phyloP scores from a whole-genome alignment of 305 asterid genomes.

The Fraxinus dipetala region DNA sequence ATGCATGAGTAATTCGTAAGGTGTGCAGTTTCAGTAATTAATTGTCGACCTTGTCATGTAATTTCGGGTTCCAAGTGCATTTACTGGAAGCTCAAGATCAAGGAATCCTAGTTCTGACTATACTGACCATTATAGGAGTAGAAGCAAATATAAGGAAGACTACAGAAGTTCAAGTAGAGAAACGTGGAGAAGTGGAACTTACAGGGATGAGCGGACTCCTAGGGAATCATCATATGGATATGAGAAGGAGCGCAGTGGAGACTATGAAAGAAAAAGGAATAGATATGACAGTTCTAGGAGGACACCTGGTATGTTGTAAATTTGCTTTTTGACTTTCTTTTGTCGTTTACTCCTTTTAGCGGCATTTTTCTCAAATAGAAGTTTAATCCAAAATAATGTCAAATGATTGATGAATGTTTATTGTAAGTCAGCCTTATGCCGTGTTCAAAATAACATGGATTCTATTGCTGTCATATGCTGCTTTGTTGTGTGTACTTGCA shows the following conservation, averaged over 20 bases:
- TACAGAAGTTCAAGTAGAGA: constrained; percentile 42
- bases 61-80: constrained; percentile 45
- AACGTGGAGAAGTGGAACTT: constrained; percentile 35
- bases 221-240: constrained; percentile 54
- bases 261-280: constrained; percentile 57
- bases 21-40: constrained; percentile 11
- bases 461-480: neutral
- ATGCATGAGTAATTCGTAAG: neutral
- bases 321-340: constrained; percentile 3
- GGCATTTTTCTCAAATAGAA: neutral
- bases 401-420: neutral
- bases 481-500: constrained; percentile 15
- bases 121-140: constrained; percentile 41
- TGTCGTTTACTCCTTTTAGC: neutral
- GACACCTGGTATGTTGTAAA: constrained; percentile 61
- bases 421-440: neutral
- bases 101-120: constrained; percentile 49
- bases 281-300: constrained; percentile 56
- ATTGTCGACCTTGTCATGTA: neutral
- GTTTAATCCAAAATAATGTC: constrained; percentile 6
- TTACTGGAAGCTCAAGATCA: constrained; percentile 48
- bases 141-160: constrained; percentile 49
- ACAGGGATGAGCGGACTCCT: constrained; percentile 51
- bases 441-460: neutral
- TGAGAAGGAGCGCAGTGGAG: constrained; percentile 46